phyloP scores from a whole-genome alignment of 2,329 filamentous ascomycete species.

The Pseudogymnoascus sp. region DNA sequence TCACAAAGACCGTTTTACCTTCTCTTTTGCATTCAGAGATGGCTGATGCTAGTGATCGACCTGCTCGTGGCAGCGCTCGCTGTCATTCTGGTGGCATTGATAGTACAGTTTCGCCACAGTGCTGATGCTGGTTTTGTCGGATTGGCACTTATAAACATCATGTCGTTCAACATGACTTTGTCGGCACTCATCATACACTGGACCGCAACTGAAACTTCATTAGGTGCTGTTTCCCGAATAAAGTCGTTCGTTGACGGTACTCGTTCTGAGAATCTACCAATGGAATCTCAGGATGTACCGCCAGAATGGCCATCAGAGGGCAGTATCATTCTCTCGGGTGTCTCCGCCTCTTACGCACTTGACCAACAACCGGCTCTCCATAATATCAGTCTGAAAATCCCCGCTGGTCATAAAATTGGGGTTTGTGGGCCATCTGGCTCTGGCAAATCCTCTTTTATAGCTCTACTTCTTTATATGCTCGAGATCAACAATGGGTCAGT shows the following conservation, averaged over 20 bases:
- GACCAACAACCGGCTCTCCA: conserved; percentile 64
- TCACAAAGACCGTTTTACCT: conserved; percentile 54
- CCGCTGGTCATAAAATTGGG: conserved; percentile 44
- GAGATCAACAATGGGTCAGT: conserved; percentile 38
- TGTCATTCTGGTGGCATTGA: conserved; percentile 29
- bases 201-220: conserved; percentile 25
- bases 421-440: conserved; percentile 48
- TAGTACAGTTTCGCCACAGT: conserved; percentile 26
- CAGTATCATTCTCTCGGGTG: conserved; percentile 24
- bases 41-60: conserved; percentile 42
- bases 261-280: conserved; percentile 22
- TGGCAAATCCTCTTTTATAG: conserved; percentile 44
- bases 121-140: conserved; percentile 26
- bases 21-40: conserved; percentile 50
- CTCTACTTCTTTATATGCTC: conserved; percentile 42
- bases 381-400: conserved; percentile 63
- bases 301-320: conserved; percentile 28
- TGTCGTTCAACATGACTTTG: conserved; percentile 22
- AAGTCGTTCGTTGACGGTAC: conserved; percentile 12
- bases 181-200: conserved; percentile 22
- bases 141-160: conserved; percentile 27
- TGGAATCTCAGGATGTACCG: not conserved
- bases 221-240: conserved; percentile 20
- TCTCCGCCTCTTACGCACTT: conserved; percentile 38
- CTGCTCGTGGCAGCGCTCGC: conserved; percentile 22